These are phyloP conservation scores for Tylopilus balloui DNA, from an alignment of 768 basidiomycete species.

Conservation along the genomic window DNA sequence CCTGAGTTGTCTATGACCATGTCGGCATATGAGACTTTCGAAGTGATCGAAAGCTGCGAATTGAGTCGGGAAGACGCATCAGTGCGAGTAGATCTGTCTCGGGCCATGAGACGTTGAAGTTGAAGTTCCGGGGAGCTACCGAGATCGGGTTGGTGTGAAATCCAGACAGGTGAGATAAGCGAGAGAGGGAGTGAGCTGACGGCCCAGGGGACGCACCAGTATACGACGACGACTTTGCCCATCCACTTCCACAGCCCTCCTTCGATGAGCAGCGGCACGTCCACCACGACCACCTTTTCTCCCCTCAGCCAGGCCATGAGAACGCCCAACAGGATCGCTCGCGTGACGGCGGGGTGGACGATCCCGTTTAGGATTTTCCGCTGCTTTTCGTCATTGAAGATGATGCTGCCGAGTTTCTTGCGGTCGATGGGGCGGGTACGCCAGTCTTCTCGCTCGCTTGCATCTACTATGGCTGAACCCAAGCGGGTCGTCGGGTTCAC, in stretches of 20 bases:
- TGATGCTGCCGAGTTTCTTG: slow-evolving; percentile 73
- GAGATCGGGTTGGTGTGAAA: neutral
- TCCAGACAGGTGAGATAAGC: no score
- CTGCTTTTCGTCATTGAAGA: slow-evolving; percentile 75
- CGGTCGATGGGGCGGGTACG: slow-evolving; percentile 72
- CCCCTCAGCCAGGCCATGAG: slow-evolving; percentile 72
- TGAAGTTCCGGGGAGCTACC: slow-evolving; percentile 77
- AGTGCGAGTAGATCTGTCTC: slow-evolving; percentile 60
- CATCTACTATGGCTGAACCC: neutral
- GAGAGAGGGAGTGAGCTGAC: neutral
- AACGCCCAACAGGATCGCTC: slow-evolving; percentile 68
- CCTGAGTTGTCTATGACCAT: slow-evolving; percentile 88
- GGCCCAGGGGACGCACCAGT: slow-evolving; percentile 55
- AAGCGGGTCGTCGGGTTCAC: neutral
- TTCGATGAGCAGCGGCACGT: slow-evolving; percentile 91
- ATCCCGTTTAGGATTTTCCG: slow-evolving; percentile 76
- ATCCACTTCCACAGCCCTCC: slow-evolving; percentile 81
- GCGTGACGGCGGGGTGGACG: slow-evolving; percentile 86
- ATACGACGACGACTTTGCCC: slow-evolving; percentile 82
- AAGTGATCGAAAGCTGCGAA: slow-evolving; percentile 74
- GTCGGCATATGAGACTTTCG: slow-evolving; percentile 84
- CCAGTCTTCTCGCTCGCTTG: slow-evolving; percentile 10
- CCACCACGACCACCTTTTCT: slow-evolving; percentile 74
- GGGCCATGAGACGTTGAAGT: slow-evolving; percentile 71
- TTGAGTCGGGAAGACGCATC: slow-evolving; percentile 73